Conservation (phyloP, 108 stramenopile genomes). For the Skeletonema tropicum region DNA sequence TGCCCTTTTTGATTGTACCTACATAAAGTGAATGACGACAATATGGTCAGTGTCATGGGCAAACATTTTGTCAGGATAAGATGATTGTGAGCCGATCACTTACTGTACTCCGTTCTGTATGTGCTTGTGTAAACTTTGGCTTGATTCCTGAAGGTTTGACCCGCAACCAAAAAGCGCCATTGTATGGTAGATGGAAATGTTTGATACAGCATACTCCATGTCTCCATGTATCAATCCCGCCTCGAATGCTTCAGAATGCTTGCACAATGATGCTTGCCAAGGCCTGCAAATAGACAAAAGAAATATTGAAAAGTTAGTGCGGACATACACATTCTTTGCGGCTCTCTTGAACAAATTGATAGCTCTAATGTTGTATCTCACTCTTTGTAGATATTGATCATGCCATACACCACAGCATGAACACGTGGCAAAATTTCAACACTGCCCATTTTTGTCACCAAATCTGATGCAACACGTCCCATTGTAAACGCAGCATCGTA, state of each 20-base stretch:
- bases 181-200: slow-evolving; percentile 14
- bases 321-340: not conserved
- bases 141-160: slow-evolving; percentile 12
- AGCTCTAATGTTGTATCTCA: not conserved
- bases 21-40: not conserved
- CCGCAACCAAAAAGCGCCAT: slow-evolving; percentile 32
- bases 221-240: slow-evolving; percentile 20
- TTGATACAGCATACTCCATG: slow-evolving; percentile 28
- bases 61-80: not conserved
- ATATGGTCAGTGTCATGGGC: not conserved
- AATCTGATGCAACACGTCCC: slow-evolving; percentile 49
- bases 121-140: not conserved
- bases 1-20: not conserved
- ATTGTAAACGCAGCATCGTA: slow-evolving; percentile 55
- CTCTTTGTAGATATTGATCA: slow-evolving; percentile 7
- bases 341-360: not conserved
- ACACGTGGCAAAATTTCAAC: not conserved
- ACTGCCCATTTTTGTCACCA: slow-evolving; percentile 20
- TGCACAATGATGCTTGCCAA: slow-evolving; percentile 23
- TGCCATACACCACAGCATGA: not conserved
- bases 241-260: slow-evolving; percentile 33
- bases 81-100: not conserved
- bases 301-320: not conserved
- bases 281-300: not conserved
- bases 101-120: not conserved